Evolutionary conservation across 2,329 filamentous ascomycete species (phyloP), one percentile per base, ranked within the genome.

Genomic region (Spiromastix sp.): DNA sequence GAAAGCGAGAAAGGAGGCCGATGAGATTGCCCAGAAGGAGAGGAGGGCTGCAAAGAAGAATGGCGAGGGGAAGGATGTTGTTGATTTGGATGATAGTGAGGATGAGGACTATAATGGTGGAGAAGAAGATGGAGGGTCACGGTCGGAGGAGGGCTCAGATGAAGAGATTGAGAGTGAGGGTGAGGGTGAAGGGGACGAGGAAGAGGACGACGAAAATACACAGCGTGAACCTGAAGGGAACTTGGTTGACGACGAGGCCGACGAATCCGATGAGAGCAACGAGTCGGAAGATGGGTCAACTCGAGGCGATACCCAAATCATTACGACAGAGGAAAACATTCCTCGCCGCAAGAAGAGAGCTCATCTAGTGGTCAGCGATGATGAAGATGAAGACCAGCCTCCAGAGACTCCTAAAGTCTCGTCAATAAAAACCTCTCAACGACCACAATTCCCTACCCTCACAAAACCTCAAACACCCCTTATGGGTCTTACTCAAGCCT

Each of bases 401-500:
- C 56, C 56, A n/a, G 44, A 51, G 19, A 54, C 46, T 34, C 47
- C 52, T 2, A 49, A 53, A 5, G 46, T 45, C 18, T 43, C 51
- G 12, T 55, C 44, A 22, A 41, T 42, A 2, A 41, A 48, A 27
- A 55, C 56, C 3, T 52, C 49, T 5, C 53, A 61, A 41, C 59
- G 59, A 9, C 79, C 78, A 3, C 74, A 68, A 11, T 81, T 85
- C 39, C 81, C 80, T 3, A 79, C 77, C 2, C 60, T 85, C 13
- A 66, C 50, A 39, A 54, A 52, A 30, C 4, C 21, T 24, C 17
- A 19, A 10, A 52, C 56, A 26, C 49, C 61, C 34, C 59, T 66
- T 4, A 56, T 93, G 27, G 82, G 85, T 7, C 68, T 94, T 29
- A 93, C 85, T 0, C 87, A 94, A 49, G 89, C 91, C 42, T 95